A percentile compares a stretch with the other conserved stretches of the same genome.
These are phyloP conservation scores for Diplogelasinospora grovesii DNA, from an alignment of 495 filamentous ascomycete genomes.

Conservation along the genomic window DNA sequence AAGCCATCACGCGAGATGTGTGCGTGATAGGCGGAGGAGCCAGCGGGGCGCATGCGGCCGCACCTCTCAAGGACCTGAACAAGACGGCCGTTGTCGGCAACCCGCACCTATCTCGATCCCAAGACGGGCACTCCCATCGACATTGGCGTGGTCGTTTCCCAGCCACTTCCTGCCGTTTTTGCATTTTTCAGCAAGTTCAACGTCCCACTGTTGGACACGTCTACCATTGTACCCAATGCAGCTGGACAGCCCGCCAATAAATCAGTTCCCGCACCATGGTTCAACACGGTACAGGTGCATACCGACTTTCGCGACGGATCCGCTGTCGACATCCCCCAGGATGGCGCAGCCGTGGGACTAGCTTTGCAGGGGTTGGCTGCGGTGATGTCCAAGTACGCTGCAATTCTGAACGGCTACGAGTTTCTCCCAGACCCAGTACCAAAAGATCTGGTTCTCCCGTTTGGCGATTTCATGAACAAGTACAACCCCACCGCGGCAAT, in stretches of 20 bases:
- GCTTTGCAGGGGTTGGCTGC: no score
- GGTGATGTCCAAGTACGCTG: slow-evolving; percentile 12
- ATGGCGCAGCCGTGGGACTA: no score
- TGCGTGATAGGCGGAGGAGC: slow-evolving; percentile 45
- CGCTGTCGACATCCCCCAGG: background rate
- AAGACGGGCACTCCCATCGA: slow-evolving; percentile 22
- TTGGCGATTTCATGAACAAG: slow-evolving; percentile 38
- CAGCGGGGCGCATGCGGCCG: slow-evolving; percentile 42
- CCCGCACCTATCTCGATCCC: slow-evolving; percentile 38
- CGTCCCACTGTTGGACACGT: background rate
- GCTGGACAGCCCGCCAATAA: no score
- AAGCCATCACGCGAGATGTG: no score
- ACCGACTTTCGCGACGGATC: slow-evolving; percentile 18
- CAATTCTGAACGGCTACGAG: slow-evolving; percentile 31
- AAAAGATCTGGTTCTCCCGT: slow-evolving; percentile 33
- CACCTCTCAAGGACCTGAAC: slow-evolving; percentile 33
- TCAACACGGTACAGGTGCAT: slow-evolving; percentile 36
- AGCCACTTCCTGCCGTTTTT: no score
- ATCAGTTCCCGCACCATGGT: slow-evolving; percentile 32
- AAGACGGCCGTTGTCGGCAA: slow-evolving; percentile 35
- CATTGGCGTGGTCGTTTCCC: background rate
- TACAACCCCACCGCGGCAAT: slow-evolving; percentile 29
- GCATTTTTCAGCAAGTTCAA: background rate
- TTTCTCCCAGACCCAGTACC: slow-evolving; percentile 29
- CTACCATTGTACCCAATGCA: no score